These are phyloP conservation scores for Epichloe glyceriae DNA, from an alignment of 2,329 filamentous ascomycete species.

Conservation along the genomic window DNA sequence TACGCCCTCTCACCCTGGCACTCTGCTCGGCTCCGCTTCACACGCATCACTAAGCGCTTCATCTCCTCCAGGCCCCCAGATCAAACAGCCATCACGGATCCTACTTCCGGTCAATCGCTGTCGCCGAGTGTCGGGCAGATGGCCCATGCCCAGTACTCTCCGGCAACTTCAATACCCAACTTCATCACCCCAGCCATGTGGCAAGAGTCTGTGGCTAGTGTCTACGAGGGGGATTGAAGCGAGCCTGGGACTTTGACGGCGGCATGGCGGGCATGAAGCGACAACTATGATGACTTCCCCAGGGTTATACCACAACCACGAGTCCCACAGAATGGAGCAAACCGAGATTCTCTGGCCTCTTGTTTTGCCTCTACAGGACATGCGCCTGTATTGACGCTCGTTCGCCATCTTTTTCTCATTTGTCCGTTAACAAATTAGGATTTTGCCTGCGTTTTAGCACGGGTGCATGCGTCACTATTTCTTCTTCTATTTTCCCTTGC, in stretches of 20 bases:
- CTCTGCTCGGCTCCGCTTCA: constrained; percentile 19
- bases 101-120: constrained; percentile 32
- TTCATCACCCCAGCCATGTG: constrained; percentile 63
- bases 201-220: constrained; percentile 58
- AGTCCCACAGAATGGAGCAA: not conserved
- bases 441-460: too few species aligned
- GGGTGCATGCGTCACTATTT: too few species aligned
- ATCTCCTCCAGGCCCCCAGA: constrained; percentile 41
- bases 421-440: too few species aligned
- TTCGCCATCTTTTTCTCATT: too few species aligned
- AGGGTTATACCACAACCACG: not conserved
- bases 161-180: constrained; percentile 36
- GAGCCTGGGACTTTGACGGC: constrained; percentile 45
- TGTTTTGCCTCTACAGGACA: not conserved
- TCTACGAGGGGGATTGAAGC: constrained; percentile 54
- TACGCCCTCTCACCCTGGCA: constrained; percentile 36
- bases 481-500: too few species aligned
- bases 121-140: constrained; percentile 33
- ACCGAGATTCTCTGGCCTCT: not conserved
- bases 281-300: constrained; percentile 6
- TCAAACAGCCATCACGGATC: constrained; percentile 39
- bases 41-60: constrained; percentile 25
- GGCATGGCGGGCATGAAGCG: constrained; percentile 19
- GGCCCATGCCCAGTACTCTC: constrained; percentile 37
- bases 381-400: not conserved